phyloP scores from a whole-genome alignment of 2,329 filamentous ascomycete species.

The Trichoderma gracile region DNA sequence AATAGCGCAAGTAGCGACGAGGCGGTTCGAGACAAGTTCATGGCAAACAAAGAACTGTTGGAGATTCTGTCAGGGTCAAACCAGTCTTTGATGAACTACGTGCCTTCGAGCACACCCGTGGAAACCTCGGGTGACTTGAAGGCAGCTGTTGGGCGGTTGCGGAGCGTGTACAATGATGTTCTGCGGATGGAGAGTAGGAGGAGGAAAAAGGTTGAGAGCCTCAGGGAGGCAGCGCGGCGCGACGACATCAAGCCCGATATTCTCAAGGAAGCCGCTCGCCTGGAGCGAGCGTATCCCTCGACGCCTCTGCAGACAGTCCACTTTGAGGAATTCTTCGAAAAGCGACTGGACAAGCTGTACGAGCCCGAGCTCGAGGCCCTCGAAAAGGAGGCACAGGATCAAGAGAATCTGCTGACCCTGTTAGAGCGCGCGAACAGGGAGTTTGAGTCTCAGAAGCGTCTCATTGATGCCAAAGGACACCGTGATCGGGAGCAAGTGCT shows the following conservation, averaged over 20 bases:
- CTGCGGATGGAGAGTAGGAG: slow-evolving; percentile 78
- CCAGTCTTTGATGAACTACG: slow-evolving; percentile 79
- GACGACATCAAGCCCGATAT: slow-evolving; percentile 91
- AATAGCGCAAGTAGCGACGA: slow-evolving; percentile 57
- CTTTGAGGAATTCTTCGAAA: slow-evolving; percentile 89
- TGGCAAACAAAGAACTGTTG: slow-evolving; percentile 72
- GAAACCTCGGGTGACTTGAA: slow-evolving; percentile 80
- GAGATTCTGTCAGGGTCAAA: slow-evolving; percentile 76
- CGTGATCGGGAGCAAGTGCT: slow-evolving; percentile 80
- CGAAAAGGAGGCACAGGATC: slow-evolving; percentile 70
- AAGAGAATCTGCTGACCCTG: slow-evolving; percentile 68
- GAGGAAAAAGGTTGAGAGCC: slow-evolving; percentile 73
- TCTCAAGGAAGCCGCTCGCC: slow-evolving; percentile 74
- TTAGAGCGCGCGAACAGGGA: slow-evolving; percentile 74
- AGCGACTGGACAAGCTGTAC: slow-evolving; percentile 73
- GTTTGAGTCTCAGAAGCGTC: slow-evolving; percentile 71
- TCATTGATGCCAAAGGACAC: slow-evolving; percentile 62
- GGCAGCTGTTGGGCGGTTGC: slow-evolving; percentile 72
- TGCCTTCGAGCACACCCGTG: slow-evolving; percentile 79
- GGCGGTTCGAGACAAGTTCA: slow-evolving; percentile 74
- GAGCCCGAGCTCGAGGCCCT: slow-evolving; percentile 74
- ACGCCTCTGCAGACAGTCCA: slow-evolving; percentile 83
- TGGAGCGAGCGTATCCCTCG: slow-evolving; percentile 84
- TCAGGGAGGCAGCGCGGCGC: slow-evolving; percentile 75
- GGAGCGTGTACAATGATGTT: slow-evolving; percentile 82